Conservation (phyloP, 345 rosid species). For the Jatropha curcas region DNA sequence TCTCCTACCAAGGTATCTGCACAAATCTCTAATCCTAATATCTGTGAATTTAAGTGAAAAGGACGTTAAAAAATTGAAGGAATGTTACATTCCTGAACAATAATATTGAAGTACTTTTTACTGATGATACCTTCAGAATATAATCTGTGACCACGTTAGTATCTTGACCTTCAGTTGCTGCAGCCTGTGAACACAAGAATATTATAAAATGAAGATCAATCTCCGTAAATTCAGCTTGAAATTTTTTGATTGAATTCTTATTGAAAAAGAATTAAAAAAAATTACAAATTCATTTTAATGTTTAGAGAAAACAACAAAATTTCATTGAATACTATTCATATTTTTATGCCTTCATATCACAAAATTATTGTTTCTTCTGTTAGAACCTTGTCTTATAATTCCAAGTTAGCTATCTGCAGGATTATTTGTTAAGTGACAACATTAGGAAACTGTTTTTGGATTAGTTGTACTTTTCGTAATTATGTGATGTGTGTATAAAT, state of each 20-base stretch:
- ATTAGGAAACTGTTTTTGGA: too few relatives aligned
- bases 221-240: background rate
- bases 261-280: background rate
- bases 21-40: conserved; percentile 66
- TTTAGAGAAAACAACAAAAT: background rate
- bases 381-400: too few relatives aligned
- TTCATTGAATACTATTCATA: too few relatives aligned
- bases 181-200: conserved; percentile 36
- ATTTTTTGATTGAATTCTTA: too few relatives aligned
- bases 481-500: too few relatives aligned
- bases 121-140: conserved; percentile 56
- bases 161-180: conserved; percentile 46
- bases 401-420: too few relatives aligned
- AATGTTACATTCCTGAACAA: background rate
- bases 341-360: too few relatives aligned
- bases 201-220: background rate
- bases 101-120: background rate
- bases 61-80: background rate
- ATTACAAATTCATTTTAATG: background rate
- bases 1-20: conserved; percentile 67
- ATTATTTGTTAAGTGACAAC: too few relatives aligned
- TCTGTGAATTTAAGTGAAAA: conserved; percentile 36
- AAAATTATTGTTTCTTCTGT: too few relatives aligned
- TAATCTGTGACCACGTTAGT: conserved; percentile 75
- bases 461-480: too few relatives aligned